Evolutionary conservation across 768 basidiomycete genomes (phyloP), one percentile per base, ranked within the genome.

Genomic region (Tylopilus sp.): DNA sequence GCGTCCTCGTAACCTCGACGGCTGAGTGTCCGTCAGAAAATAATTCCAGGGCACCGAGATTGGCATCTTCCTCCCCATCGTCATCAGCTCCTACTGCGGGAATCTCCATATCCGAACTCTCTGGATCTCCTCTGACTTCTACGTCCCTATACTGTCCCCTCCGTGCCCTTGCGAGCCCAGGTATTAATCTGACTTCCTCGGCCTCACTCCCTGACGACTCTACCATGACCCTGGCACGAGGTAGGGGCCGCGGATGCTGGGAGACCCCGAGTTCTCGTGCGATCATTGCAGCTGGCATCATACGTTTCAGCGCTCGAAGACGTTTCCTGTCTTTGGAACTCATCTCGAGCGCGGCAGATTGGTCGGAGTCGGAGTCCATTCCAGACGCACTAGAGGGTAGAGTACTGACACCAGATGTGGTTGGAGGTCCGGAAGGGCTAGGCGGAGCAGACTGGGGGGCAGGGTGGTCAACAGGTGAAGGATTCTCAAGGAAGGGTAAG

Each of bases 41-140:
- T 9, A 53, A 25, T 13, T 59, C 55, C 33, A 48, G 41, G 13
- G n/a, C 26, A 40, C 45, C 51, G 7, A 31, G 36, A 13, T 14
- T 30, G 34, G 26, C 16, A 37, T 33, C 45, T 2, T 31, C 36
- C 16, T 33, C 49, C 45, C 30, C 46, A 10, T 38, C 49, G 17
- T 17, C 49, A 28, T 56, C 48, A 22, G 41, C 36, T 5, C 7
- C 25, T 10, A 47, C 42, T 12, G 11, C 9, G 22, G 54, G 50
- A 25, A 1, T 50, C 24, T 68, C 70, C 25, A 70, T 63, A 30
- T 80, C 78, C 22, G 78, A 78, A 67, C 83, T 86, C 62, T 87
- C 85, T 1, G 83, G 66, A 57, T 87, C 87, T 8, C 85, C 86
- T 56, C 71, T 79, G 48, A 87, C 74, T 7, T 79, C 76, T 29